Base-by-base conservation (phyloP, 805 yeast species). In the Candida taoyuanica region DNA sequence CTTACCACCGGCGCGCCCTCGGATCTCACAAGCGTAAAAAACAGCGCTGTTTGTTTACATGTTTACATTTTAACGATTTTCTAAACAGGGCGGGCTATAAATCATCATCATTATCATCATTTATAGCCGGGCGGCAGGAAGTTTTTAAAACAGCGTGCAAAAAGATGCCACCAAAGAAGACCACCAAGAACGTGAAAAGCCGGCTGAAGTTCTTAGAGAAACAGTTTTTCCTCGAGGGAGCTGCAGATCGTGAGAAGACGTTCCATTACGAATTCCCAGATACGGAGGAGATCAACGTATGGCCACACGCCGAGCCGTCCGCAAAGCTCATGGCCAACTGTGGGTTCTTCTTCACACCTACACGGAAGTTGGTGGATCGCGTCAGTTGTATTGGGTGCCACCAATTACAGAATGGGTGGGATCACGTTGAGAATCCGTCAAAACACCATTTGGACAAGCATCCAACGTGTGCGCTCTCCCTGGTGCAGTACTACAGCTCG, bases 301-400 rank as follows among this genome's bases (percentile, higher is more conserved):
- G 63, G 62, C 60, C 62, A 5, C 37, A 58, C 31, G 28, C 45
- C 8, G 24, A 39, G n/a, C 63, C 62, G 9, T 42, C 55, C 2
- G 40, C 58, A 5, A 64, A 59, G 21, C 46, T 52, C 19, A 56
- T 83, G 67, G 83, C 81, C 1, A 67, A 64, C 30, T 63, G 68
- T 20, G 93, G 93, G 1, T 81, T 83, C 58, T 73, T 65, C 49
- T 82, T 66, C 56, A 67, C 75, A 5, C 89, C 89, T 3, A 64
- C 74, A 2, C 62, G 67, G 36, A 62, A 63, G 13, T 60, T 66
- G 31, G 58, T 52, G 5, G 82, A 78, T 50, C 67, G 79, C 42
- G 76, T 74, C 4, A 64, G 76, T 5, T 83, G 93, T 52, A 68
- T 64, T 34, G 59, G 68, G 47, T 83, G 93, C 53, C 56, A 65